Conservation (phyloP, 108 stramenopile genomes). For the Pseudonitzschia pungens region DNA sequence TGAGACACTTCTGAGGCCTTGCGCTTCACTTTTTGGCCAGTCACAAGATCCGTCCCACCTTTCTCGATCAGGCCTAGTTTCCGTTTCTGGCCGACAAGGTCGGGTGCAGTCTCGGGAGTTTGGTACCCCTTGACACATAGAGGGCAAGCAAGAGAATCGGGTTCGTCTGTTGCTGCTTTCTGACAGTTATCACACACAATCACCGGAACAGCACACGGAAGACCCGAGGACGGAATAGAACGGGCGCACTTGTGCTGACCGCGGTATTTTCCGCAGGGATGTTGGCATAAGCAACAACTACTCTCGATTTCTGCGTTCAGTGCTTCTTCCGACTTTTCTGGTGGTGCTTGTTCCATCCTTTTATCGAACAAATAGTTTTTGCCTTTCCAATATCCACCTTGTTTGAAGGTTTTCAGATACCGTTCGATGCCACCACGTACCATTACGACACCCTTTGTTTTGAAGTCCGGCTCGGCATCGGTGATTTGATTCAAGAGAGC, state of each 20-base stretch:
- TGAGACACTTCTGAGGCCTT: conserved; percentile 17
- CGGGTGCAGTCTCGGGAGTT: conserved; percentile 46
- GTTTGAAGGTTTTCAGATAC: conserved; percentile 78
- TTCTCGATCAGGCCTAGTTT: conserved; percentile 42
- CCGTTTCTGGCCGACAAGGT: conserved; percentile 53
- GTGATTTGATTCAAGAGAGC: conserved; percentile 82
- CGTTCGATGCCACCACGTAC: conserved; percentile 85
- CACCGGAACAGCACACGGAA: conserved; percentile 73
- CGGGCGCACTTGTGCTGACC: conserved; percentile 52
- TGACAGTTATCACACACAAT: conserved; percentile 61
- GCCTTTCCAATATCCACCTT: conserved; percentile 88
- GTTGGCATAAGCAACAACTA: conserved; percentile 53
- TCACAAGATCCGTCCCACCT: conserved; percentile 5
- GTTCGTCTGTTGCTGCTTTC: conserved; percentile 22
- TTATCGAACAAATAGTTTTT: conserved; percentile 89
- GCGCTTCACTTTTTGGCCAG: background rate
- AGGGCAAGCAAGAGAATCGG: conserved; percentile 40
- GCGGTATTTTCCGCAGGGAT: conserved; percentile 49
- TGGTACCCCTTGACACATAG: conserved; percentile 57
- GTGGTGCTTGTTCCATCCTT: conserved; percentile 85
- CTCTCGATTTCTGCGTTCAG: conserved; percentile 48
- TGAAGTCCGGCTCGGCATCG: conserved; percentile 66
- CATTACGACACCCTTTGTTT: conserved; percentile 80
- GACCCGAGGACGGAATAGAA: conserved; percentile 11
- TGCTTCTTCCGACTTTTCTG: conserved; percentile 70